These are phyloP conservation scores for Schoenoplectus triqueter DNA, from an alignment of 202 grass and related monocot genomes.

Conservation along the genomic window DNA sequence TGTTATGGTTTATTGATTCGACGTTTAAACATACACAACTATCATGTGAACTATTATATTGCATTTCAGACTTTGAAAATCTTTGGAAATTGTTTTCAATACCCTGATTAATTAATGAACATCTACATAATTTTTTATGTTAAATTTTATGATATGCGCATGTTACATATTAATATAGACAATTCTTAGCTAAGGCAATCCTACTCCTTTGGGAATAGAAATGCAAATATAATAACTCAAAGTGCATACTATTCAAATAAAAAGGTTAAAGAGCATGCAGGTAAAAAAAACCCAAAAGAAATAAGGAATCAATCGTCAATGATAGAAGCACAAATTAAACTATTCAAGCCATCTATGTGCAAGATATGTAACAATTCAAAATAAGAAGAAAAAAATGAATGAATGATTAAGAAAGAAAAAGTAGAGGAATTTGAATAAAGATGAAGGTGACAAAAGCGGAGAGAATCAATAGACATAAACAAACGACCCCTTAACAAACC, in stretches of 20 bases:
- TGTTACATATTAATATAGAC: neutral
- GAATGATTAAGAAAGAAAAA: conserved; percentile 30
- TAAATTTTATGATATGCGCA: too few relatives aligned
- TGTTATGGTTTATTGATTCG: too few relatives aligned
- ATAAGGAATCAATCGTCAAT: conserved; percentile 39
- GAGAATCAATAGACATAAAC: conserved; percentile 31
- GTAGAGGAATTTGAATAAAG: conserved; percentile 38
- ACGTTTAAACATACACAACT: too few relatives aligned
- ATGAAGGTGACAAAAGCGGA: conserved; percentile 39
- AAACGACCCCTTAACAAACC: too few relatives aligned
- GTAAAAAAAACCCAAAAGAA: conserved; percentile 34
- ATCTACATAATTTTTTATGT: too few relatives aligned
- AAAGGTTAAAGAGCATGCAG: neutral
- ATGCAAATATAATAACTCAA: conserved; percentile 14
- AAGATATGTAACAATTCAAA: neutral
- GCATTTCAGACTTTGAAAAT: too few relatives aligned
- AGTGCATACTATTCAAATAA: conserved; percentile 26
- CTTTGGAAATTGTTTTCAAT: too few relatives aligned
- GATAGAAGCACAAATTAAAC: conserved; percentile 34
- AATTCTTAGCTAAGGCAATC: neutral
- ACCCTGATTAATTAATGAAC: too few relatives aligned
- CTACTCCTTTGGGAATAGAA: neutral
- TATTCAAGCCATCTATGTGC: conserved; percentile 27
- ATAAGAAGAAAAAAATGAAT: neutral
- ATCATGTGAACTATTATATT: too few relatives aligned